A percentile compares a stretch with the other conserved stretches of the same genome.
Evolutionary conservation across 345 rosid species (phyloP).

Genomic region (Linum trigynum): DNA sequence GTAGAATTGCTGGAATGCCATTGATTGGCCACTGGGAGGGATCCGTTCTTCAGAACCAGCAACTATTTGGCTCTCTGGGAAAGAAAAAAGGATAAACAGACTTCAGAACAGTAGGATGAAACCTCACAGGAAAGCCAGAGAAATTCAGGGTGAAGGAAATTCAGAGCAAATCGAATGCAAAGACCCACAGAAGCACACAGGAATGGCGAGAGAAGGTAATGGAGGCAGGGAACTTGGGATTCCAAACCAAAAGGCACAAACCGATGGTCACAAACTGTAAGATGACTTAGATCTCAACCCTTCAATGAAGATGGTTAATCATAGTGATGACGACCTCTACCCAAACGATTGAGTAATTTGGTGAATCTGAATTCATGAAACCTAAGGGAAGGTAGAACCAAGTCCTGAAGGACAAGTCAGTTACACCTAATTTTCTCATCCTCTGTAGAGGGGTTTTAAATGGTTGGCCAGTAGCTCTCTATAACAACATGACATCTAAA

Average conservation of each 20-base stretch:
- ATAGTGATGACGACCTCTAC: not conserved
- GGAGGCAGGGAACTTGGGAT: no score
- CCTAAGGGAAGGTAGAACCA: not conserved
- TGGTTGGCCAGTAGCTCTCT: no score
- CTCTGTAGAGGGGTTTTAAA: no score
- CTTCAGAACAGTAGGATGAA: not conserved
- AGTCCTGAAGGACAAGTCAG: not conserved
- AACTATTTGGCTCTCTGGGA: not conserved
- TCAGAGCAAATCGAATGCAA: no score
- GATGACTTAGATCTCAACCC: no score
- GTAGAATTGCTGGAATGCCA: slow-evolving; percentile 1
- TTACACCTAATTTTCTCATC: not conserved
- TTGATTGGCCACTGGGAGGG: not conserved
- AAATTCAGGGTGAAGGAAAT: no score
- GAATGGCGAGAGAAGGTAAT: no score
- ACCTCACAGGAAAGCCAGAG: no score
- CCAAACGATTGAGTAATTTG: not conserved
- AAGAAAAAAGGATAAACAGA: not conserved
- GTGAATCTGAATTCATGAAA: not conserved
- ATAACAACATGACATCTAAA: not conserved
- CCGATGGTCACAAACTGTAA: no score
- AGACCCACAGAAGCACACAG: no score
- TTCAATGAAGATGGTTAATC: not conserved
- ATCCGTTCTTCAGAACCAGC: not conserved
- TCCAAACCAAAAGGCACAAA: no score